Percentiles rank a stretch among this genome's conserved stretches.
Conservation (phyloP, 2,329 filamentous ascomycete genomes). For the Fonsecaea nubica region DNA sequence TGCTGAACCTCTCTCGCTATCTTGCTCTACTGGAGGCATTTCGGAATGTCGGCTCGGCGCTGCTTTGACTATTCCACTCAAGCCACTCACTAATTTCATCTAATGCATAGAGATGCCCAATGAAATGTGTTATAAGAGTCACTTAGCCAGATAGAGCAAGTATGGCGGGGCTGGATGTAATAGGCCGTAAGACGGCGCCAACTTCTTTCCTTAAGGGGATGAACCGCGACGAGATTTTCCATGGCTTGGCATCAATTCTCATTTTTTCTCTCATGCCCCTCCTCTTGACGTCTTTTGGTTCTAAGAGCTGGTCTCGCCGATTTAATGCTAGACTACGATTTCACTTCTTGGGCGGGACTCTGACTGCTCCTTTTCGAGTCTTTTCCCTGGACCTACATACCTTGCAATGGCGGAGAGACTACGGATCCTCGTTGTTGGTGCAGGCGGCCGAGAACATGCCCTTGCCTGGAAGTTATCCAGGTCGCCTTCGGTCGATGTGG, state of each 20-base stretch:
- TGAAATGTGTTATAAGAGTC: neutral
- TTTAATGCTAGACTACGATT: neutral
- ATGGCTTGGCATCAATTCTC: neutral
- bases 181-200: neutral
- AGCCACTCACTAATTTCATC: neutral
- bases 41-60: neutral
- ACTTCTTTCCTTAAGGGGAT: neutral
- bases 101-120: neutral
- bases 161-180: neutral
- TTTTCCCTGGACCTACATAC: neutral
- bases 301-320: neutral
- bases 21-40: neutral
- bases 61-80: neutral
- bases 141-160: neutral
- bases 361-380: conserved; percentile 1
- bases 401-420: conserved; percentile 52
- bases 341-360: conserved; percentile 1
- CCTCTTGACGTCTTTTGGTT: neutral
- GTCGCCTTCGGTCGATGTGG: conserved; percentile 77
- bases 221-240: conserved; percentile 3
- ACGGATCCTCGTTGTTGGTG: conserved; percentile 84
- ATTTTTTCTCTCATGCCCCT: neutral
- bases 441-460: conserved; percentile 92
- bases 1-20: neutral
- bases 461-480: conserved; percentile 92